These are phyloP conservation scores for Nothomitra cinnamomea DNA, from an alignment of 2,329 filamentous ascomycete species.

Conservation along the genomic window DNA sequence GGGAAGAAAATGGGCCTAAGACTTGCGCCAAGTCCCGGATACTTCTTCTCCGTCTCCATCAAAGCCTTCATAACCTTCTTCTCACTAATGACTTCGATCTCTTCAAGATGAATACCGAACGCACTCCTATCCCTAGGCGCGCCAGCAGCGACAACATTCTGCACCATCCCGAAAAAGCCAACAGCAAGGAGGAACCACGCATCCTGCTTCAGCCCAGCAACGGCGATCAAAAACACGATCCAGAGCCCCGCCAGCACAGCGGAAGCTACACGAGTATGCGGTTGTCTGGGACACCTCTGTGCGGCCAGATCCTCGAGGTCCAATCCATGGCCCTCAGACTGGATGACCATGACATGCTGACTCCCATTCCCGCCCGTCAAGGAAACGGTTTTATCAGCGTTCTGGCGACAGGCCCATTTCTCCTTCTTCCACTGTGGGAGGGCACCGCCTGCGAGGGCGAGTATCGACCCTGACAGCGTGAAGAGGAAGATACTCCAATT, in stretches of 20 bases:
- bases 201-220: conserved; percentile 9
- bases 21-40: background rate
- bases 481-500: conserved; percentile 27
- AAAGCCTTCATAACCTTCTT: conserved; percentile 5
- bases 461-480: conserved; percentile 21
- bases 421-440: conserved; percentile 28
- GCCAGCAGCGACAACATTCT: conserved; percentile 13
- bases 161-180: conserved; percentile 13
- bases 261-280: background rate
- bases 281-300: background rate
- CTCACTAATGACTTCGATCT: background rate
- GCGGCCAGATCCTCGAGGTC: conserved; percentile 6
- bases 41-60: conserved; percentile 1
- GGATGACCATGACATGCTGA: conserved; percentile 5
- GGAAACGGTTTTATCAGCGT: conserved; percentile 4
- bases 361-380: conserved; percentile 7
- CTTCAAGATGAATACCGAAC: background rate
- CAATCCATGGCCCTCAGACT: background rate
- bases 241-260: conserved; percentile 5
- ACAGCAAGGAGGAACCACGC: conserved; percentile 14
- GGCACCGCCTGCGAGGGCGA: conserved; percentile 21
- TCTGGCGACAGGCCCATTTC: conserved; percentile 25
- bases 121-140: background rate
- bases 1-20: conserved; percentile 4
- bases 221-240: conserved; percentile 13